Evolutionary conservation across 2,329 filamentous ascomycete genomes (phyloP), one percentile per base, ranked within the genome.

Genomic region (Allantophomopsis lycopodina): DNA sequence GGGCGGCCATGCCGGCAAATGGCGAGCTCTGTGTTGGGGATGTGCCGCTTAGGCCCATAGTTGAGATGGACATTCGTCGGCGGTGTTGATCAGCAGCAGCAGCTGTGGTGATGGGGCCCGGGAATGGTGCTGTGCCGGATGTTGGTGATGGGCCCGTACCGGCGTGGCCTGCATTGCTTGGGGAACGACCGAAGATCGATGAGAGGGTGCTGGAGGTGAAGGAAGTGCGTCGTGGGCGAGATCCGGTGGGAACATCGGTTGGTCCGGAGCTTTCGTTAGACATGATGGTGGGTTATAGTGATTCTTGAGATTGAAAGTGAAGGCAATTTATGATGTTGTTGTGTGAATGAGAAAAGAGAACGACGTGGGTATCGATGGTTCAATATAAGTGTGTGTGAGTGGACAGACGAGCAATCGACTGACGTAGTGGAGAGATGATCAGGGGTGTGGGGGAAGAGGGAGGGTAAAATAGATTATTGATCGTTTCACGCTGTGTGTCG

Each of bases 1-100:
- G 71, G 43, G 73, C 55, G 42, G 56, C 54, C 51, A 62, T 64
- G 51, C 72, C 68, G 34, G 68, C 60, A 47, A 69, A 68, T 10
- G 51, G 67, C 46, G 54, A 65, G 48, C 56, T 49, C 58, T 69
- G 65, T 52, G 63, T 74, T n/a, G 80, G 79, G 4, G 80, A 79
- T 16, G 70, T 71, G 46, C 81, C 81, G 4, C 79, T 81, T n/a
- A 86, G 65, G 28, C 83, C 82, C 21, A 86, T 62, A 4, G 81
- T 84, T 35, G 76, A 79, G 53, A 87, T 73, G 35, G 83, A 88
- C 47, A 87, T 71, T 36, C 83, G 76, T 43, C 82, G 77, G 42
- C 76, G 74, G 45, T 73, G 71, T 46, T 69, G 64, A 40, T 77
- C 69, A 46, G 73, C 66, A 20, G 67, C 59, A 43, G 62, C 64